Base-by-base conservation (phyloP, 495 filamentous ascomycete genomes). In the Astrothelium subdiscretum region DNA sequence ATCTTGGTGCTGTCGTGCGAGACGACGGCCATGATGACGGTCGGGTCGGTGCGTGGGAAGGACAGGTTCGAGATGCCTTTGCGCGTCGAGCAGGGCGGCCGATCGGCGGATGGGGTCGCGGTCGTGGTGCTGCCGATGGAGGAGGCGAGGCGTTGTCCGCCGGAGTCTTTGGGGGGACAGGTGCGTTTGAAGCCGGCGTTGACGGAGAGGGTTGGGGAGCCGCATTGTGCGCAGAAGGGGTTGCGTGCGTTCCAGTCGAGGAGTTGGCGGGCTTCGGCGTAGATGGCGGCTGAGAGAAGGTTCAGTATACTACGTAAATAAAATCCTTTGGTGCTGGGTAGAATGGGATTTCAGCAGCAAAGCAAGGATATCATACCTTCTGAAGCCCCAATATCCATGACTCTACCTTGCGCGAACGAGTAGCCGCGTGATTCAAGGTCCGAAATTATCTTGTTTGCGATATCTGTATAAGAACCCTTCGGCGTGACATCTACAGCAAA, bases 191-290 rank as follows among this genome's bases (percentile, higher is more conserved):
- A 90, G 44, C 94, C 94, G 8, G 85, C 91, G 71, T 97, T 89
- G 40, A 94, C 81, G 22, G 89, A 90, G 60, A 96, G 74, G 2
- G 94, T 97, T 10, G 80, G 84, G 64, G 89, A 78, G 32, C 94
- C 92, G 76, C 94, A 96, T 60, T 85, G 84, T 11, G 84, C 90
- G 74, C 94, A 98, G 77, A 90, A 97, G 38, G 85, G 89, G 70
- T 96, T 97, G 52, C 92, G 87, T 57, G 78, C 81, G 74, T 98
- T 97, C 94, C 94, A 98, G 76, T 97, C 94, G 31, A 92, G 71
- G 40, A 96, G 75, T n/a, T 89, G 85, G 66, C 92, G 87, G 2
- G 91, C 88, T 70, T 94, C 87, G n/a, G 90, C 95, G 70, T 90
- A 91, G 48, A 95, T 89, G 61, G 91, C 92, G 62, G 90, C 92